phyloP scores from a whole-genome alignment of 345 rosid genomes.

The Mangifera indica region DNA sequence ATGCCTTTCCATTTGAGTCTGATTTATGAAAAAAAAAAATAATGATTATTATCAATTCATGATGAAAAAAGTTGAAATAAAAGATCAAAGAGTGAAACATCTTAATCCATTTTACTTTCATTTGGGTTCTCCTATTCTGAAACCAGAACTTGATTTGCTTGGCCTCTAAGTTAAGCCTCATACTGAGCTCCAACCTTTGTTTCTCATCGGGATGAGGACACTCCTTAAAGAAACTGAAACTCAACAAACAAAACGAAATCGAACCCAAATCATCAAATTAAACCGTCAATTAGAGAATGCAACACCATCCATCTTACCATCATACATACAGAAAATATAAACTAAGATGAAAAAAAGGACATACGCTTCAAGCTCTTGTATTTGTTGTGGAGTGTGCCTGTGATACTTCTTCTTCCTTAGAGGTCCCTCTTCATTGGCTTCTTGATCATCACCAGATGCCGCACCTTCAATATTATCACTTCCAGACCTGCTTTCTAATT shows the following conservation, averaged over 20 bases:
- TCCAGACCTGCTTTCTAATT: conserved; percentile 54
- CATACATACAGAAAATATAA: neutral
- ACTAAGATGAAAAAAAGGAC: neutral
- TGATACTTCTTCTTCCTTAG: conserved; percentile 62
- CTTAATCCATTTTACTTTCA: conserved; percentile 46
- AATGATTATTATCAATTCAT: neutral
- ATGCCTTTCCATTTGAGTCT: conserved; percentile 78
- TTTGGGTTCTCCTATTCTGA: conserved; percentile 76
- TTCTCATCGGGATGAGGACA: conserved; percentile 78
- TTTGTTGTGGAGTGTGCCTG: conserved; percentile 70
- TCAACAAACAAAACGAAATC: neutral
- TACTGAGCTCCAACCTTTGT: conserved; percentile 56
- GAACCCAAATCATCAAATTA: neutral
- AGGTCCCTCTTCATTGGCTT: conserved; percentile 33
- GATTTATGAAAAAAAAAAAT: conserved; percentile 10
- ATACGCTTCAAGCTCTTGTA: conserved; percentile 78
- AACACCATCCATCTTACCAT: neutral
- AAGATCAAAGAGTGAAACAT: neutral
- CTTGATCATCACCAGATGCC: conserved; percentile 57
- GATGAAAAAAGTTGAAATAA: neutral
- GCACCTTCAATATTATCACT: conserved; percentile 59
- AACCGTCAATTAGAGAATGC: neutral
- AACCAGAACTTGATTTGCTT: conserved; percentile 83
- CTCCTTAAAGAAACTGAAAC: conserved; percentile 50
- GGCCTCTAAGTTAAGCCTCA: conserved; percentile 48